Base-by-base conservation (phyloP, 129 eudicot species). In the Ambrosia artemisiifolia region DNA sequence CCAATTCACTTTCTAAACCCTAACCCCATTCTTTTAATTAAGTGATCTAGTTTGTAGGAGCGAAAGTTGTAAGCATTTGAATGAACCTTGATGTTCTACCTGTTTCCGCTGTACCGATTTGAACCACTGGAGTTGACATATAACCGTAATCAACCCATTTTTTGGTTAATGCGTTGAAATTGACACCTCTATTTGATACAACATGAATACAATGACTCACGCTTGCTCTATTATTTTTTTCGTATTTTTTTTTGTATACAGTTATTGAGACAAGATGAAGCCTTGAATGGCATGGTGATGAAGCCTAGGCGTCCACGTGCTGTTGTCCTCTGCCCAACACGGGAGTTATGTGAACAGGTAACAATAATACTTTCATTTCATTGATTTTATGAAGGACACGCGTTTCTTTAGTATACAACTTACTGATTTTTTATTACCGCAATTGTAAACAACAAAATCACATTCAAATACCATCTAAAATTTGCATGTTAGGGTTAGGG, bases 241-340 rank as follows among this genome's bases (percentile, higher is more conserved):
- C n/a, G n/a, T 48, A 13, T 48, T 0, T 16, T 17, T 17, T 49
- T 18, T 67, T 4, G 0, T 62, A 14, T 81, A 38, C 47, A 93
- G 98, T 74, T 87, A 64, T 63, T 93, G 69, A 87, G 93, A 71
- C 85, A 80, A 48, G 96, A 93, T 36, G 95, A 93, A 71, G 89
- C 67, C 17, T 64, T 77, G 48, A 81, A 83, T 28, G 98, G 98
- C 64, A 94, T 85, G 82, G 78, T 84, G 66, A 90, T 94, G 93
- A 94, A 83, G 87, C 96, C 98, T 34, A 84, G 92, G 62, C 97
- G 96, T 78, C 97, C 96, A 62, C 86, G 98, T 59, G 98, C 98
- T 36, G 79, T 90, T 56, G 85, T 90, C 56, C 80, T 94, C 5
- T 94, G 96, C 88, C 98, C 98, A 18, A 94, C 98, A 16, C 85